Conservation (phyloP, 768 basidiomycete species). For the Pleurotus eryngii region DNA sequence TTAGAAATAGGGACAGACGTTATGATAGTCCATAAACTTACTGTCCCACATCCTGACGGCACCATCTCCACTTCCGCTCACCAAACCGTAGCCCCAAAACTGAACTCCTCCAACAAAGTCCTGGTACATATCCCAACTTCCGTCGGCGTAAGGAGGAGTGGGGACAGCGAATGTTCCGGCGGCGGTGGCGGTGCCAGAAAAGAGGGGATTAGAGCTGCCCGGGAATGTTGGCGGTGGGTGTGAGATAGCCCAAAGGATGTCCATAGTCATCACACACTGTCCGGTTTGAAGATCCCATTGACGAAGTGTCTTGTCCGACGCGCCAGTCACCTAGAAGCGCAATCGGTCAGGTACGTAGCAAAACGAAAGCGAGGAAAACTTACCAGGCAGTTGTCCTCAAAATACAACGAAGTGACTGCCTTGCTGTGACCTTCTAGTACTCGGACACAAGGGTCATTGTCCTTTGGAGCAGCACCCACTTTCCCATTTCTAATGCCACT, state of each 20-base stretch:
- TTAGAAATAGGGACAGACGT: constrained; percentile 6
- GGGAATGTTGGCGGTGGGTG: constrained; percentile 62
- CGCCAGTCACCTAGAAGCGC: constrained; percentile 82
- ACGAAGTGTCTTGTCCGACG: constrained; percentile 95
- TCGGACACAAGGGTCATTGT: constrained; percentile 63
- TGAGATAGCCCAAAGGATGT: constrained; percentile 98
- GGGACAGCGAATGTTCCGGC: constrained; percentile 74
- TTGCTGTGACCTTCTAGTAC: constrained; percentile 89
- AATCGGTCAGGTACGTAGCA: background rate
- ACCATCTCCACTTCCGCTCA: constrained; percentile 96
- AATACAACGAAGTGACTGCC: constrained; percentile 90
- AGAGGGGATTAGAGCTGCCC: constrained; percentile 39
- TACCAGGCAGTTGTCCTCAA: constrained; percentile 92
- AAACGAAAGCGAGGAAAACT: constrained; percentile 20
- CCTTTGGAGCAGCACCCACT: constrained; percentile 29
- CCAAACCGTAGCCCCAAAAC: constrained; percentile 97
- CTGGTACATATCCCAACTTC: constrained; percentile 91
- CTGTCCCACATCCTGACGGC: constrained; percentile 99
- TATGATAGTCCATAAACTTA: constrained; percentile 40
- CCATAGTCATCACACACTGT: constrained; percentile 99
- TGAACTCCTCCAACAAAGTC: constrained; percentile 98
- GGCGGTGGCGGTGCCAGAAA: constrained; percentile 51
- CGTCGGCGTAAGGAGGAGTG: constrained; percentile 85
- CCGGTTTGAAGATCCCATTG: constrained; percentile 98
- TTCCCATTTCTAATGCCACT: constrained; percentile 39